Evolutionary conservation across 352 stramenopile genomes (phyloP), one percentile per base, ranked within the genome.

Genomic region (Phytophthora palmivora): DNA sequence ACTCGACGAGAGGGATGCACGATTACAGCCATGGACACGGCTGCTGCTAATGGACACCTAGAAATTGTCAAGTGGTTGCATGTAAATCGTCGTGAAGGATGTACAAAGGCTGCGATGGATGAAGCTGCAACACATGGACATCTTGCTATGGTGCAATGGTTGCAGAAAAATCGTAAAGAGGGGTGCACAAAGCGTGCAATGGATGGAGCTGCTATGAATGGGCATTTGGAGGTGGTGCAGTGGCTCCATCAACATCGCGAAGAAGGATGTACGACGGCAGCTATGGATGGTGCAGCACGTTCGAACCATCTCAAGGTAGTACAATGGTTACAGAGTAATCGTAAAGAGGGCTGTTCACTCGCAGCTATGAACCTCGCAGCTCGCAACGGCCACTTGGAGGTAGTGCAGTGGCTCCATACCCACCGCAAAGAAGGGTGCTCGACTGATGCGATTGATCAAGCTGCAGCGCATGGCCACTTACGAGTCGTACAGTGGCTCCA

Each of bases 51-150:
- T 47, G 70, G 65, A 4, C 45, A 73, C 3, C 6, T 78, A 3
- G 52, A 69, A 15, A 65, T 73, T 21, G 65, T 78, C 10, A 53
- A 64, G 32, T 78, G 66, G 70, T 36, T 78, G 12, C 57, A 73
- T 39, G 14, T 19, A 12, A 49, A 69, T 22, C 57, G 65, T 3
- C 32, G 16, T 6, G 70, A 78, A 70, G 70, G 70, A 1, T 78
- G 70, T 12, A 70, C 57, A 1, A 70, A 63, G n/a, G 18, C 36
- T 7, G 66, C 70, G 32, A 76, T 78, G 59, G 70, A 78, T 26
- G 67, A 70, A n/a, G 70, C 66, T 4, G 65, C 70, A 8, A 63
- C 52, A 8, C 44, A 67, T 33, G 70, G 70, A 4, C 45, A 70
- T 22, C 30, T 78, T 15, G 32, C 32, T 3, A 54, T 78, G 14